Conservation (phyloP, 306 rosid genomes). For the Vigna nakashimae region DNA sequence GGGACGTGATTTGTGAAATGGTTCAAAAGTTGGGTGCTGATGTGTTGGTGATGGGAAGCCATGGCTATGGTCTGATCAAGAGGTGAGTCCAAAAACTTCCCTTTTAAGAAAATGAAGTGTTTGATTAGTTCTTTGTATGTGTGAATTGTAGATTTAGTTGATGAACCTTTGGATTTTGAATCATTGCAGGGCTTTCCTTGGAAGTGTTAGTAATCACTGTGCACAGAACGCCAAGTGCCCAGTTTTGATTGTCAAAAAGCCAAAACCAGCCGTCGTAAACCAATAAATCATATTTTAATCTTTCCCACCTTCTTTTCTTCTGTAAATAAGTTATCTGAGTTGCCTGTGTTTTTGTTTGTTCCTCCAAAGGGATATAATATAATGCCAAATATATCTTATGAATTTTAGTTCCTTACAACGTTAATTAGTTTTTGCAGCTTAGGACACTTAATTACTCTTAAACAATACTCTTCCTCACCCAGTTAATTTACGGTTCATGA, state of each 20-base stretch:
- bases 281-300: neutral
- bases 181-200: slow-evolving; percentile 79
- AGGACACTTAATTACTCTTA: too few species aligned
- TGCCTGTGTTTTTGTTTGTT: slow-evolving; percentile 5
- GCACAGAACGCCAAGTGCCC: slow-evolving; percentile 88
- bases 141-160: neutral
- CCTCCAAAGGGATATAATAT: slow-evolving; percentile 23
- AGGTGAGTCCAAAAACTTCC: slow-evolving; percentile 48
- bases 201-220: slow-evolving; percentile 92
- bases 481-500: too few species aligned
- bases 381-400: too few species aligned
- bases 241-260: slow-evolving; percentile 84
- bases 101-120: neutral
- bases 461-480: too few species aligned
- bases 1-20: slow-evolving; percentile 82
- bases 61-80: slow-evolving; percentile 79
- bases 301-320: neutral
- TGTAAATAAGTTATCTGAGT: slow-evolving; percentile 23
- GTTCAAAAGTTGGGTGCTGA: slow-evolving; percentile 66
- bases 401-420: too few species aligned
- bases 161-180: neutral
- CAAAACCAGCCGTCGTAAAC: slow-evolving; percentile 50
- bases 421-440: too few species aligned
- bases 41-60: slow-evolving; percentile 85
- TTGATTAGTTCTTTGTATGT: neutral